Conservation (phyloP, 2,329 filamentous ascomycete species). For the Penicillium vulpinum region DNA sequence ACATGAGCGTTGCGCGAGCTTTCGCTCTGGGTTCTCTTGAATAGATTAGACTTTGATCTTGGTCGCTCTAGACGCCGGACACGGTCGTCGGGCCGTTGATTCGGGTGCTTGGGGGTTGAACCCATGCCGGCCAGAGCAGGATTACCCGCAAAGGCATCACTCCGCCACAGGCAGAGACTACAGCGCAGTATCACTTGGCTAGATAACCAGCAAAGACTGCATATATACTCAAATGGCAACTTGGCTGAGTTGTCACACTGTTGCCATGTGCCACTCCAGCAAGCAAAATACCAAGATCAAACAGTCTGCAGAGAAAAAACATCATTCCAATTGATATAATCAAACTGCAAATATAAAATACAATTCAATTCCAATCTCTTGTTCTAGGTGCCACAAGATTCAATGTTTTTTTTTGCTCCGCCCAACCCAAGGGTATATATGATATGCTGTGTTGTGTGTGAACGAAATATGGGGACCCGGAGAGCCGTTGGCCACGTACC, state of each 20-base stretch:
- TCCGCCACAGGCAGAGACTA: neutral
- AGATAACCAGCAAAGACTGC: neutral
- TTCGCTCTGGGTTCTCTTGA: neutral
- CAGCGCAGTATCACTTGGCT: neutral
- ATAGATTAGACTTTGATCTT: neutral
- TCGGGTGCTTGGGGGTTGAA: neutral
- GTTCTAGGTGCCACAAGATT: conserved; percentile 24
- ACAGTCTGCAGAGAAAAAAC: conserved; percentile 8
- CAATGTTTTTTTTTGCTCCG: conserved; percentile 24
- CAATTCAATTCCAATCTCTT: conserved; percentile 23
- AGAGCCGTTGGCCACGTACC: neutral
- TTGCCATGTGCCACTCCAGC: neutral
- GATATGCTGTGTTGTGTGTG: conserved; percentile 18
- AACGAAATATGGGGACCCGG: conserved; percentile 9
- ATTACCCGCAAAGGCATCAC: neutral
- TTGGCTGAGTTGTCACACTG: neutral
- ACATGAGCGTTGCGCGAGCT: neutral
- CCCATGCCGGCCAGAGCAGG: neutral
- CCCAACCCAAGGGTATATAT: conserved; percentile 29
- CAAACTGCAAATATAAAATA: conserved; percentile 20
- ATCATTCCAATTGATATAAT: conserved; percentile 9
- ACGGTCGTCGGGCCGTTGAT: neutral
- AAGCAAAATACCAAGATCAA: neutral
- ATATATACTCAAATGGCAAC: neutral
- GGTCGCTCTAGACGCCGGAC: neutral